Percentiles rank a stretch among this genome's conserved stretches.
phyloP scores from a whole-genome alignment of 192 early-diverging fungal species.

The Entrophospora sp. region DNA sequence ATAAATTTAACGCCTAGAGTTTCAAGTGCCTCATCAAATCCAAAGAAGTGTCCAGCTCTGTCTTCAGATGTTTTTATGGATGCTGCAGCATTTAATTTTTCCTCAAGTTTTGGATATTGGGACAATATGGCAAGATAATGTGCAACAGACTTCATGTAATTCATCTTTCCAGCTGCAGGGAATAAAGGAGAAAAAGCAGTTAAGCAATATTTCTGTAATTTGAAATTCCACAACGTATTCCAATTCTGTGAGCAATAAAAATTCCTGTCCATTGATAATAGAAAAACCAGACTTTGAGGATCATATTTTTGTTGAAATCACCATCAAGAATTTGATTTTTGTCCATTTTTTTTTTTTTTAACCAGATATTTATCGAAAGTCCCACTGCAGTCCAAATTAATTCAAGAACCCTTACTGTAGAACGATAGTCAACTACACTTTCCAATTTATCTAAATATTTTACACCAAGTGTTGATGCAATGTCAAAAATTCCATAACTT shows the following conservation, averaged over 20 bases:
- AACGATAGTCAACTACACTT: not conserved
- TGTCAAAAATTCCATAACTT: not conserved
- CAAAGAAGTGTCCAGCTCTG: not conserved
- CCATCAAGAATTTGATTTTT: not conserved
- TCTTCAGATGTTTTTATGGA: not conserved
- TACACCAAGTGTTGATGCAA: not conserved
- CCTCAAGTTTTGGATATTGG: not conserved
- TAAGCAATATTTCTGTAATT: not conserved
- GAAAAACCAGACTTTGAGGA: not conserved
- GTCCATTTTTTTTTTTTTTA: not conserved
- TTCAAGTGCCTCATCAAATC: not conserved
- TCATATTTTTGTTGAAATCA: not conserved
- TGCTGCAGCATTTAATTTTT: not conserved
- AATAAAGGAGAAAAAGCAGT: not conserved
- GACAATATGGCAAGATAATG: not conserved
- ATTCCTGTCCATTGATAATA: not conserved
- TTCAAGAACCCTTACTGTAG: not conserved
- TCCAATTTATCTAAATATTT: not conserved
- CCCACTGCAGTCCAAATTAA: not conserved
- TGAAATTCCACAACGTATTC: not conserved
- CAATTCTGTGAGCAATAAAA: not conserved
- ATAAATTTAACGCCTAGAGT: slow-evolving; percentile 1
- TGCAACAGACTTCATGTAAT: not conserved
- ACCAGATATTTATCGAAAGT: not conserved
- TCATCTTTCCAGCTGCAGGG: not conserved